Evolutionary conservation across 441 rosid species (phyloP).

Genomic region (Corymbia citriodora): DNA sequence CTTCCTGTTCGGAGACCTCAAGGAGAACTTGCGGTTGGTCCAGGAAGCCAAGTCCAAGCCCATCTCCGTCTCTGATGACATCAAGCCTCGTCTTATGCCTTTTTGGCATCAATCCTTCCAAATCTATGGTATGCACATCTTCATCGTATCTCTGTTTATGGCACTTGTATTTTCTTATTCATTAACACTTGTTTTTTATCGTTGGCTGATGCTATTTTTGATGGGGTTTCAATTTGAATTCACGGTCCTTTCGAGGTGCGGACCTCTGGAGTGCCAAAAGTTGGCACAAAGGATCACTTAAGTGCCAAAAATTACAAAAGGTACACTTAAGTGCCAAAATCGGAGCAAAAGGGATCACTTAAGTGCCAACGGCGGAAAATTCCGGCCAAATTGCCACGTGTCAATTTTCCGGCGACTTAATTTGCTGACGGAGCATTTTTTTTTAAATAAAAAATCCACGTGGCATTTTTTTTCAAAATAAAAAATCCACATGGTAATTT

Average conservation of each 20-base stretch:
- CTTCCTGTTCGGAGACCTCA: not conserved
- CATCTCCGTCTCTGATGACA: not conserved
- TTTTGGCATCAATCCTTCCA: not conserved
- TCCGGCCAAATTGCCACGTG: too few species aligned
- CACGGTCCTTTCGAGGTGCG: not conserved
- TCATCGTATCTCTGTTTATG: not conserved
- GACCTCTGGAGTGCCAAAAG: too few species aligned
- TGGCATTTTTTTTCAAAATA: too few species aligned
- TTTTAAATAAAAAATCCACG: too few species aligned
- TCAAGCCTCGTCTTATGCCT: not conserved
- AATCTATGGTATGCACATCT: not conserved
- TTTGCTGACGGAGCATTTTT: too few species aligned
- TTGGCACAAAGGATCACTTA: too few species aligned
- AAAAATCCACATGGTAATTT: too few species aligned
- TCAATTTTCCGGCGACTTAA: too few species aligned
- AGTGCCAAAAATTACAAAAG: too few species aligned
- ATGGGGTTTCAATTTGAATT: not conserved
- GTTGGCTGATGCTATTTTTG: not conserved
- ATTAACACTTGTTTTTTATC: not conserved
- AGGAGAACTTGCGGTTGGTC: not conserved
- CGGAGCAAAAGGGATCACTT: too few species aligned
- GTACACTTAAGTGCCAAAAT: too few species aligned
- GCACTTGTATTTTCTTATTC: not conserved
- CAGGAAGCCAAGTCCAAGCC: not conserved
- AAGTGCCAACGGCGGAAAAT: too few species aligned